Conservation (phyloP, 2,329 filamentous ascomycete species). For the Pleomassaria siparia region DNA sequence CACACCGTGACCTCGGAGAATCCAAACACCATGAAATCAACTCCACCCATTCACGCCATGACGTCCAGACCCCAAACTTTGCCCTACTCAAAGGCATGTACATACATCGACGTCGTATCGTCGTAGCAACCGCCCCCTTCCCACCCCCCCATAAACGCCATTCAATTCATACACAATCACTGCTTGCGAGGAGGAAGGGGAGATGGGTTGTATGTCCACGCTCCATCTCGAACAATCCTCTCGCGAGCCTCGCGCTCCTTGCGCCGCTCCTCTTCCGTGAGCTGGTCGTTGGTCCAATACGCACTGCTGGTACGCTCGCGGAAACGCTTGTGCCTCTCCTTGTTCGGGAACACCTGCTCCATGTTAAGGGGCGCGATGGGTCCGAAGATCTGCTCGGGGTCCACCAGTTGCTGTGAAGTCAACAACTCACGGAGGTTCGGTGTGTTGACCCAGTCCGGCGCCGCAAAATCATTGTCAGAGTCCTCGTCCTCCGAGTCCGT, state of each 20-base stretch:
- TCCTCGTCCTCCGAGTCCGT: constrained; percentile 93
- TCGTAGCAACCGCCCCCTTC: too few species aligned
- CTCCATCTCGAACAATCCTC: constrained; percentile 77
- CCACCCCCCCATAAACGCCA: background rate
- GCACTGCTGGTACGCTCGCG: constrained; percentile 89
- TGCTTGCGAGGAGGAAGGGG: constrained; percentile 20
- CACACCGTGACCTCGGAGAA: too few species aligned
- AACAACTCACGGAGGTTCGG: constrained; percentile 78
- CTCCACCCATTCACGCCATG: too few species aligned
- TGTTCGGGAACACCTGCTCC: constrained; percentile 83
- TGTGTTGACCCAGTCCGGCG: constrained; percentile 85
- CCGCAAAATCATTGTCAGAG: constrained; percentile 62
- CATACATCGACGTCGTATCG: too few species aligned
- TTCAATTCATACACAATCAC: background rate
- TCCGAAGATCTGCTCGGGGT: constrained; percentile 85
- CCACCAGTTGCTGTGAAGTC: constrained; percentile 78
- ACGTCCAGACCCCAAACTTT: too few species aligned
- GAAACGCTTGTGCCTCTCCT: constrained; percentile 86
- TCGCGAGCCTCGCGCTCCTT: constrained; percentile 79
- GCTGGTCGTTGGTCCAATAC: constrained; percentile 83
- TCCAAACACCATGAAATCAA: too few species aligned
- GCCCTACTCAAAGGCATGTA: too few species aligned
- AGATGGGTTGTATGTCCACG: constrained; percentile 60
- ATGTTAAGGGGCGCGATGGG: constrained; percentile 85
- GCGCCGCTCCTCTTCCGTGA: constrained; percentile 85